These are phyloP conservation scores for Ustilago nuda DNA, from an alignment of 1,284 basidiomycete species.

Conservation along the genomic window DNA sequence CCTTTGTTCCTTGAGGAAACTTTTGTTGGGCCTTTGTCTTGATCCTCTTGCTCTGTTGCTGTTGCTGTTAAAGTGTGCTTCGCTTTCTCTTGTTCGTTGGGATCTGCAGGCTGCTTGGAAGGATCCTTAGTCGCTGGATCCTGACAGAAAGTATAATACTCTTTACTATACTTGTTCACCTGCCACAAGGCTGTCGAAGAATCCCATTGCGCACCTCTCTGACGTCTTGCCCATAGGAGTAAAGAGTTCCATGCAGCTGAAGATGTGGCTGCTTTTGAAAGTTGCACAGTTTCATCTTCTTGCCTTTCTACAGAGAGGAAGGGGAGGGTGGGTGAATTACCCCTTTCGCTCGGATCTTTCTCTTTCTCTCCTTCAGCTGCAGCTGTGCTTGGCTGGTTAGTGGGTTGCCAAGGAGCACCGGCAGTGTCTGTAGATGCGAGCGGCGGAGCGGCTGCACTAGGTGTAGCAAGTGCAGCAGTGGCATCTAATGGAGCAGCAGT, in stretches of 20 bases:
- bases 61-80: neutral
- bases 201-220: conserved; percentile 63
- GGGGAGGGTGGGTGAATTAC: conserved; percentile 39
- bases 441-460: neutral
- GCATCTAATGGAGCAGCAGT: neutral
- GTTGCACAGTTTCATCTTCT: conserved; percentile 32
- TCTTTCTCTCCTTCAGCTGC: conserved; percentile 4
- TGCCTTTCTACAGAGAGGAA: conserved; percentile 28
- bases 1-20: conserved; percentile 19
- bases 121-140: conserved; percentile 34
- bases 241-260: conserved; percentile 62
- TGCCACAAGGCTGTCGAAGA: conserved; percentile 51
- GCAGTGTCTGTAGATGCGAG: neutral
- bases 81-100: neutral
- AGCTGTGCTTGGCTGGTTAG: neutral
- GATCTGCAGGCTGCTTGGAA: conserved; percentile 15
- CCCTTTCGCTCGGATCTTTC: conserved; percentile 22
- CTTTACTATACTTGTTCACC: conserved; percentile 44
- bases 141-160: conserved; percentile 50
- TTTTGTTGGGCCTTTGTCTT: conserved; percentile 28
- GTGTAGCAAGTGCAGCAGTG: conserved; percentile 1
- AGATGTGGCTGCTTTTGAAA: conserved; percentile 52
- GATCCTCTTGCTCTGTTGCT: conserved; percentile 10
- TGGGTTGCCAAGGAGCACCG: neutral
- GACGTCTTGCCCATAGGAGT: conserved; percentile 57